phyloP scores from a whole-genome alignment of 768 basidiomycete species.

The Rubroboletus satanas region DNA sequence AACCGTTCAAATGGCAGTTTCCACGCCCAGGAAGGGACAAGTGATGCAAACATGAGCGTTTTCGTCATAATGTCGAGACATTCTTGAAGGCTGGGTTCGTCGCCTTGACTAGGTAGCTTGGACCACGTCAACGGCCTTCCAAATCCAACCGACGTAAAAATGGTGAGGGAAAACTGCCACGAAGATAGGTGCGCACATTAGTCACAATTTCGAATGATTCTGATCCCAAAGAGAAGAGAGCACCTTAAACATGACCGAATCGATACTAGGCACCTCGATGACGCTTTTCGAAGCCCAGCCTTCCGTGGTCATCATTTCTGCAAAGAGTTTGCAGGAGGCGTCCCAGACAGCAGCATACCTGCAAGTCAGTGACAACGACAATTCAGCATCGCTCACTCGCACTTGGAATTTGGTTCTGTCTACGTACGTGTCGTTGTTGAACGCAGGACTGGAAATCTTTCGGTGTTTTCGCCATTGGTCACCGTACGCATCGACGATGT shows the following conservation, averaged over 20 bases:
- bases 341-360: conserved; percentile 18
- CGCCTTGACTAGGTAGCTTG: not conserved
- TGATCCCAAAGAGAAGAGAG: too few relatives aligned
- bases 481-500: conserved; percentile 7
- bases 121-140: conserved; percentile 16
- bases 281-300: conserved; percentile 10
- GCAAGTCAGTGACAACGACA: not conserved
- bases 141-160: conserved; percentile 21
- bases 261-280: conserved; percentile 8
- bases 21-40: conserved; percentile 19
- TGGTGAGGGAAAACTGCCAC: conserved; percentile 12
- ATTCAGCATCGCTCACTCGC: not conserved
- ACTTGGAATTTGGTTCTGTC: not conserved
- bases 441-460: conserved; percentile 15
- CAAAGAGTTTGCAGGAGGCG: conserved; percentile 6
- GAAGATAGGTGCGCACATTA: not conserved
- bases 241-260: conserved; percentile 11
- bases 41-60: not conserved
- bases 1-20: conserved; percentile 18
- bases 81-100: conserved; percentile 6
- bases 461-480: conserved; percentile 21
- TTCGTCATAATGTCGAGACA: conserved; percentile 8
- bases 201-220: not conserved
- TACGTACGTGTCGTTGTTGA: conserved; percentile 20
- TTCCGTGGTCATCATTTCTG: conserved; percentile 11